Conservation (phyloP, 768 basidiomycete genomes). For the Tylopilus plumbeoviolaceoides region DNA sequence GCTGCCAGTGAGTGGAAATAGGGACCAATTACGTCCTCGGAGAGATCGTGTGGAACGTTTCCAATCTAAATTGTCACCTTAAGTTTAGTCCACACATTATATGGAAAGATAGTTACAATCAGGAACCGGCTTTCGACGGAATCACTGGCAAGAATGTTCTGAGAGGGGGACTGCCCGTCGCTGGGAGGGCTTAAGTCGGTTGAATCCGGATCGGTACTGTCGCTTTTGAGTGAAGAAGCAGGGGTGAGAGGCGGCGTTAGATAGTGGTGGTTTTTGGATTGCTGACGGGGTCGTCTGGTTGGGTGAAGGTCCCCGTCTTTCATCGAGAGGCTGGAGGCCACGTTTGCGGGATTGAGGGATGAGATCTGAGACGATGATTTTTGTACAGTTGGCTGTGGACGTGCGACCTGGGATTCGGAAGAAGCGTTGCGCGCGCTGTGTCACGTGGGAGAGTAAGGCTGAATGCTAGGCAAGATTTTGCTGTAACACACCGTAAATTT, state of each 20-base stretch:
- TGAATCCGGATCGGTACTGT: conserved; percentile 32
- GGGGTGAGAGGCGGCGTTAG: conserved; percentile 72
- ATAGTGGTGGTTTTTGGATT: conserved; percentile 33
- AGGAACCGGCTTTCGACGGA: conserved; percentile 30
- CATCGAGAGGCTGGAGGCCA: conserved; percentile 6
- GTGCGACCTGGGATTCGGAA: conserved; percentile 29
- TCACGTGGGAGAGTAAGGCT: conserved; percentile 16
- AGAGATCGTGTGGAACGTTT: conserved; percentile 34
- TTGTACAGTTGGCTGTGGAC: conserved; percentile 18
- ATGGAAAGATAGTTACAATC: conserved; percentile 19
- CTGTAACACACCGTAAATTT: conserved; percentile 52
- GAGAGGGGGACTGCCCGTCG: conserved; percentile 19
- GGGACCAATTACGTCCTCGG: conserved; percentile 28
- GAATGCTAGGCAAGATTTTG: background rate
- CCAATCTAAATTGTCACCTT: conserved; percentile 32
- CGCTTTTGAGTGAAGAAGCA: conserved; percentile 48
- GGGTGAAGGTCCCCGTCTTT: conserved; percentile 19
- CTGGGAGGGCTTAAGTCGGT: conserved; percentile 24
- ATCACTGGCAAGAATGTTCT: conserved; percentile 7
- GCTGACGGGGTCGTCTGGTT: conserved; percentile 18
- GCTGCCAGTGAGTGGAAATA: conserved; percentile 29
- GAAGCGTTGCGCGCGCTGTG: conserved; percentile 23
- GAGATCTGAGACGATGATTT: conserved; percentile 18
- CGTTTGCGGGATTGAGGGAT: conserved; percentile 12
- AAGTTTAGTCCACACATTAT: background rate